Base-by-base conservation (phyloP, 2,329 filamentous ascomycete genomes). In the Ceratocystis lukuohia region DNA sequence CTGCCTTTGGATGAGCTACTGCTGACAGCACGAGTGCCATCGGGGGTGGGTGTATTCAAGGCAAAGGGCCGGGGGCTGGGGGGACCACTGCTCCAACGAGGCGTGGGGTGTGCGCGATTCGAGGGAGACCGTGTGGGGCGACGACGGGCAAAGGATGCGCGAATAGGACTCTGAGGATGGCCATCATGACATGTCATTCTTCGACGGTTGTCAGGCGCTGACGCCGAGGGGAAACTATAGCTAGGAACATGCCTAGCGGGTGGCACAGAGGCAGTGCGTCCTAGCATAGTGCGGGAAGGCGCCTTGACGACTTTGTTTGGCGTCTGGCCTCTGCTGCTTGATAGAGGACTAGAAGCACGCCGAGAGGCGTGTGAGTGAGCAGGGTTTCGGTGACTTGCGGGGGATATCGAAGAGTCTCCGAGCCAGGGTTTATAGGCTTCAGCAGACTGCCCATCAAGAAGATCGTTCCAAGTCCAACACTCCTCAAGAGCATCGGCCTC, bases 401-500 rank as follows among this genome's bases (percentile, higher is more conserved):
- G 30, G 25, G 50, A 61, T 7, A 62, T 20, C 10, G 65, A 62
- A 12, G 50, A 15, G 28, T 56, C 17, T 3, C 53, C 25, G 4
- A 46, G 37, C 12, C 53, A 45, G 33, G 53, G 66, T 8, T 56
- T 62, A n/a, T 53, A 48, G n/a, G 61, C 17, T 28, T 46, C 53
- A 20, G 61, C n/a, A 8, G 50, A 61, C 2, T 78, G 72, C 45
- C 82, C 81, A 70, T 92, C 88, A 5, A 89, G 79, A 4, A 79
- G 78, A 64, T 85, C 82, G 70, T 85, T 81, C 78, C 83, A 88
- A 2, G 80, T 75, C 88, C 88, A 91, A 72, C 83, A 88, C 20
- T 82, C 76, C 71, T 88, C 85, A 67, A 80, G 76, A 1, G 82
- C 83, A 71, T 87, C 84, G 2, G 82, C 82, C 73, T 87, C 85